These are phyloP conservation scores for Teratosphaeria viscida DNA, from an alignment of 2,329 filamentous ascomycete species.

Conservation along the genomic window DNA sequence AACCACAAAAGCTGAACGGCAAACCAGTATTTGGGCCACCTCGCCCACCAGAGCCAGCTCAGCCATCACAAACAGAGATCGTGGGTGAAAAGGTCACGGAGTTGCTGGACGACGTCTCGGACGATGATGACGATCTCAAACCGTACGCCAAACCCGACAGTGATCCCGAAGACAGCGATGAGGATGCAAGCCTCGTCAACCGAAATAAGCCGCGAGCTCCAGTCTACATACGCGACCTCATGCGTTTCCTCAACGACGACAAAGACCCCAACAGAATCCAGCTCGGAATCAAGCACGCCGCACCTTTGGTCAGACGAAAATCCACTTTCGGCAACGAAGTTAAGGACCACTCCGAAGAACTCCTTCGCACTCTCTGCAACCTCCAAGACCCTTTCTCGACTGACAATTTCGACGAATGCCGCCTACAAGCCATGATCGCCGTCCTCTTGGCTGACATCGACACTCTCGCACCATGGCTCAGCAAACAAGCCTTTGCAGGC, in stretches of 20 bases:
- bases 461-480: constrained; percentile 74
- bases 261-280: constrained; percentile 80
- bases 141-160: constrained; percentile 79
- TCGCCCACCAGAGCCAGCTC: constrained; percentile 14
- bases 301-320: constrained; percentile 76
- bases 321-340: constrained; percentile 81
- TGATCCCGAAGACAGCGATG: constrained; percentile 83
- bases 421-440: constrained; percentile 72
- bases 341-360: constrained; percentile 68
- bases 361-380: constrained; percentile 66
- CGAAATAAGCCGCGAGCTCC: constrained; percentile 74
- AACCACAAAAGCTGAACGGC: constrained; percentile 14
- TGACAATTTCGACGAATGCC: constrained; percentile 63
- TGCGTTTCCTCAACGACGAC: constrained; percentile 60
- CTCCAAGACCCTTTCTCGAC: constrained; percentile 79
- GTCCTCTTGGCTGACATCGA: constrained; percentile 65
- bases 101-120: constrained; percentile 29
- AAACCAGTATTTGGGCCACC: constrained; percentile 23
- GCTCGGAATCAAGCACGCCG: constrained; percentile 66
- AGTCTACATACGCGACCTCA: constrained; percentile 82
- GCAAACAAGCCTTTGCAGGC: constrained; percentile 76
- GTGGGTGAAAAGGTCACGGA: constrained; percentile 25
- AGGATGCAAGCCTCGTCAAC: constrained; percentile 78
- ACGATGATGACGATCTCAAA: constrained; percentile 54
- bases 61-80: constrained; percentile 16